These are phyloP conservation scores for Silybum marianum DNA, from an alignment of 129 eudicot species.

Conservation along the genomic window DNA sequence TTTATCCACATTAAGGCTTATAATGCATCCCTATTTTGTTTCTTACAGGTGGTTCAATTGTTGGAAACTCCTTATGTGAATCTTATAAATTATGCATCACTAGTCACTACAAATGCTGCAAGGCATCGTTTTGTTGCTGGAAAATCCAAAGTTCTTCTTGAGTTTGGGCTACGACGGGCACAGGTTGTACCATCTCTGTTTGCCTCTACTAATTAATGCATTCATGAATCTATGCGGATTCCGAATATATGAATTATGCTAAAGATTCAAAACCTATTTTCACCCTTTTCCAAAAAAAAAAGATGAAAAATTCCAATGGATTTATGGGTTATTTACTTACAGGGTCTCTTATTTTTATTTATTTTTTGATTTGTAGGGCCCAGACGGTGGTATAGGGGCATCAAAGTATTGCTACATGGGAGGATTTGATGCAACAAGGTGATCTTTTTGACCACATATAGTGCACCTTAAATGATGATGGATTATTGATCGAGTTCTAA, in stretches of 20 bases:
- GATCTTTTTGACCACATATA: conserved; percentile 22
- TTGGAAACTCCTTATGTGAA: conserved; percentile 93
- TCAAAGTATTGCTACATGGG: conserved; percentile 95
- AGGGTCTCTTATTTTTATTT: not conserved
- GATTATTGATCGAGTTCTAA: not conserved
- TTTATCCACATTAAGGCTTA: not conserved
- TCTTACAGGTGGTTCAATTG: conserved; percentile 81
- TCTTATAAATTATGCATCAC: conserved; percentile 89
- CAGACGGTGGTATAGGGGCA: conserved; percentile 96
- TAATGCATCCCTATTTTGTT: conserved; percentile 14
- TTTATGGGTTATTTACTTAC: too few relatives aligned
- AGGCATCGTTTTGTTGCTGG: conserved; percentile 98
- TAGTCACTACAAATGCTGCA: conserved; percentile 96
- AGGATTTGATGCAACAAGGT: conserved; percentile 99
- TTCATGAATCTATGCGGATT: not conserved
- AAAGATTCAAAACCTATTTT: too few relatives aligned
- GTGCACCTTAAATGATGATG: not conserved
- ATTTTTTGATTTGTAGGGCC: conserved; percentile 51
- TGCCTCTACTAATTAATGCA: not conserved
- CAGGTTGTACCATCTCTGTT: conserved; percentile 51
- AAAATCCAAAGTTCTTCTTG: conserved; percentile 82
- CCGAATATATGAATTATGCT: too few relatives aligned
- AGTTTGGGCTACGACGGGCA: conserved; percentile 92
- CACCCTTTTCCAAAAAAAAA: too few relatives aligned
- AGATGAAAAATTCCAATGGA: too few relatives aligned